Conservation (phyloP, 2,329 filamentous ascomycete genomes). For the Leptographium lundbergii region DNA sequence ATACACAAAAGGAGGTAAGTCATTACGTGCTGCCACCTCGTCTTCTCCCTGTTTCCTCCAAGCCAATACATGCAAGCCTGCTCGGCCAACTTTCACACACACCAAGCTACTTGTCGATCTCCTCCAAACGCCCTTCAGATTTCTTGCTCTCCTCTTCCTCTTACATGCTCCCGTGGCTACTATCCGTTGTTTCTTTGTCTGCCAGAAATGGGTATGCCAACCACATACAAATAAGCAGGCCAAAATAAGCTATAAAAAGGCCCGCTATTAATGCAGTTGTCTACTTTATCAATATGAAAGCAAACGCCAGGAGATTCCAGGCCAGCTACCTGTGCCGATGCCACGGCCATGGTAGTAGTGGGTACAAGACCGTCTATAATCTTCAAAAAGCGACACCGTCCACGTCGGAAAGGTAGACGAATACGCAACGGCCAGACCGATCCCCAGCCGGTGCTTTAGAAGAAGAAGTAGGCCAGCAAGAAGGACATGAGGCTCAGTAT, state of each 20-base stretch:
- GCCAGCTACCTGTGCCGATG: not conserved
- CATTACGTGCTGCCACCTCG: not conserved
- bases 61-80: not conserved
- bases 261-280: not conserved
- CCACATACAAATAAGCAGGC: not conserved
- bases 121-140: not conserved
- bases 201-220: not conserved
- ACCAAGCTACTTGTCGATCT: not conserved
- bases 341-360: not conserved
- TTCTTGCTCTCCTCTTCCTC: not conserved
- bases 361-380: not conserved
- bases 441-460: constrained; percentile 34
- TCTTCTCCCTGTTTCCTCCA: not conserved
- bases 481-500: constrained; percentile 80
- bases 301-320: not conserved
- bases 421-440: not conserved
- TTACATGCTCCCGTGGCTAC: not conserved
- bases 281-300: not conserved
- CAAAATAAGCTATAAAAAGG: not conserved
- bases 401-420: not conserved
- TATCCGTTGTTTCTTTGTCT: not conserved
- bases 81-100: not conserved
- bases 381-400: not conserved
- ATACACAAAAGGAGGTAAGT: not conserved
- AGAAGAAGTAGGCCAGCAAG: constrained; percentile 90